Base-by-base conservation (phyloP, 495 filamentous ascomycete species). In the Pyrenula aspistea region DNA sequence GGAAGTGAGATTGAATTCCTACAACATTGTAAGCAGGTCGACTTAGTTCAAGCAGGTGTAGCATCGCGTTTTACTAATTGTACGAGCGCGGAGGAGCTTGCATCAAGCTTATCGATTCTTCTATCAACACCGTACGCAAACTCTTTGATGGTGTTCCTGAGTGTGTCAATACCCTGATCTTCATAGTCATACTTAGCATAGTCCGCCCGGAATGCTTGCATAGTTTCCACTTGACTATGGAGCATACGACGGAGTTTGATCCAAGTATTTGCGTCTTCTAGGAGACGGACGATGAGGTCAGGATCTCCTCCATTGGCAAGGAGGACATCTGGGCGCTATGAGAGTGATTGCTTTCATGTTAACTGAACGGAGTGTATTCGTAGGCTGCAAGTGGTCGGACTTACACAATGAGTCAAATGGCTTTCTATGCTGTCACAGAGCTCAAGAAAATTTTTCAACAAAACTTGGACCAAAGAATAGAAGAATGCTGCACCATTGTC, bases 1-100 rank as follows among this genome's bases (percentile, higher is more conserved):
- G n/a, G 64, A 66, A 48, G 65, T 65, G 24, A 66, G 55, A 51
- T 67, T 66, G 22, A 66, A 66, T 23, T 66, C 64, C 64, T 66
- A 52, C 36, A 53, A 2, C n/a, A n/a, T 4, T 0, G 1, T 2
- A 53, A 25, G 55, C 24, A 47, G 31, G n/a, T n/a, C n/a, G n/a
- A n/a, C 24, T 21, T 56, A 56, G n/a, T 21, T 56, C 12, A 20
- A 24, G 25, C 49, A 15, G n/a, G 51, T 12, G 21, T 12, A 53
- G n/a, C 2, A 42, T 21, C 1, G 42, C 12, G 2, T 22, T 22
- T 24, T 54, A 58, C 56, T 52, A 58, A 48, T 55, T 58, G 56
- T 25, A 58, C 55, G 23, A 58, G 15, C 11, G 19, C 53, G 49
- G 19, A 51, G 49, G 24, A 57, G 19, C 25, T 36, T 19, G 22